These are phyloP conservation scores for Eimeria necatrix DNA, from an alignment of 169 alveolate species.

Conservation along the genomic window DNA sequence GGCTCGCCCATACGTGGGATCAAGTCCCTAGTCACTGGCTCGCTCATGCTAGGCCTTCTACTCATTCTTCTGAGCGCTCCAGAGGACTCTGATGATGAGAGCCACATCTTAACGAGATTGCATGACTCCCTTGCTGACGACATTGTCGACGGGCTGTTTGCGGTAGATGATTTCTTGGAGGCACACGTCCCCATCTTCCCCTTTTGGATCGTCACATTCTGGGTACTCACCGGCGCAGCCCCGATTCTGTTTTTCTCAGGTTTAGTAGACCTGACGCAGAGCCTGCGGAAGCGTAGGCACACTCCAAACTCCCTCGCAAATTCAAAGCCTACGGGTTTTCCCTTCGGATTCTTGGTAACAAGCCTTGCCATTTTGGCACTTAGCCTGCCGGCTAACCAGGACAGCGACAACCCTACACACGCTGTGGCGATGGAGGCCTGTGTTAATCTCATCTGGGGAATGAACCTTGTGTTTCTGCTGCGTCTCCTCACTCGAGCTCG, in stretches of 20 bases:
- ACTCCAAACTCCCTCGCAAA: background rate
- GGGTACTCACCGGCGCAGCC: constrained; percentile 32
- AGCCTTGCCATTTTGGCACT: background rate
- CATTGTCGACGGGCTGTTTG: constrained; percentile 32
- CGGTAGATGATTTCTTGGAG: constrained; percentile 19
- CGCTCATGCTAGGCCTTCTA: background rate
- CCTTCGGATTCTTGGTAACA: background rate
- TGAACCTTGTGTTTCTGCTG: background rate
- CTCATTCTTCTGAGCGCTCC: constrained; percentile 18
- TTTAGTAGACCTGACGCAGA: background rate
- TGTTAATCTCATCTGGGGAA: constrained; percentile 1
- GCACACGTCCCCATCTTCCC: background rate
- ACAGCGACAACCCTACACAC: background rate
- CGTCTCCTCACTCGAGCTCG: background rate
- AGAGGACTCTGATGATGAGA: background rate
- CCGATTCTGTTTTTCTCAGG: constrained; percentile 18
- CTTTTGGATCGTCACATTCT: constrained; percentile 14
- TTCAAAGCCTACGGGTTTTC: background rate
- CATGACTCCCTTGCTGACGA: constrained; percentile 12
- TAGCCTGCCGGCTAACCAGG: background rate
- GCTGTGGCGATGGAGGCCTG: background rate
- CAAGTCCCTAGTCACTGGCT: constrained; percentile 10
- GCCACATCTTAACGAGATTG: background rate
- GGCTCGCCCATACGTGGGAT: background rate
- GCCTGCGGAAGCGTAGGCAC: constrained; percentile 20